Evolutionary conservation across 108 stramenopile genomes (phyloP), one percentile per base, ranked within the genome.

Genomic region (Cyclotella baltica): DNA sequence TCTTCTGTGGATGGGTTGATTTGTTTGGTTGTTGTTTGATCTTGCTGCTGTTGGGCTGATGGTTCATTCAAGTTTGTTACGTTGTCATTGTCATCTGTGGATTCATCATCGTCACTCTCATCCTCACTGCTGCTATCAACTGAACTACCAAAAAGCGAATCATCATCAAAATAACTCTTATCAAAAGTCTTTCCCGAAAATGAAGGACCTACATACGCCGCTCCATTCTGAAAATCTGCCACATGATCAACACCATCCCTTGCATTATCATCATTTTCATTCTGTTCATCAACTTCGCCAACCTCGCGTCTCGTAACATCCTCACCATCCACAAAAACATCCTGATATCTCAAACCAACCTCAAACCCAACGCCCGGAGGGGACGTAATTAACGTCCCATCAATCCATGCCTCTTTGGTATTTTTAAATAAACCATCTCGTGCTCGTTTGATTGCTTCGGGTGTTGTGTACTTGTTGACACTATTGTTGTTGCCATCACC

Each of bases 101-200:
- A 77, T 23, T 77, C 78, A 19, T 52, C 64, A 13, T 62, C 78
- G 0, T 53, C 73, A 27, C n/a, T n/a, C n/a, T n/a, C n/a, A n/a
- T n/a, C n/a, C n/a, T 69, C 59, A 47, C 72, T 69, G 33, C 50
- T 67, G 18, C 80, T 77, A 6, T 66, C 79, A 43, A 76, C 78
- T 25, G 75, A 74, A 51, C 84, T 85, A 19, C 89, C 90, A 78
- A 93, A 94, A n/a, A 94, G 77, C 10, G 93, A 94, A 82, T 94
- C 93, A 55, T 94, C 90, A 62, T 94, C 93, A 70, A 94, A 88
- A 75, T 68, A 89, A 78, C 67, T 81, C 53, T 80, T 83, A 30
- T 87, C 85, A 83, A 74, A 88, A 22, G 80, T 73, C 31, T 40
- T 46, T 0, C 38, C 50, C 61, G 58, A 46, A 13, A 58, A 34